Evolutionary conservation across 139 green algal species (phyloP).

Genomic region (Eudorina sp.): DNA sequence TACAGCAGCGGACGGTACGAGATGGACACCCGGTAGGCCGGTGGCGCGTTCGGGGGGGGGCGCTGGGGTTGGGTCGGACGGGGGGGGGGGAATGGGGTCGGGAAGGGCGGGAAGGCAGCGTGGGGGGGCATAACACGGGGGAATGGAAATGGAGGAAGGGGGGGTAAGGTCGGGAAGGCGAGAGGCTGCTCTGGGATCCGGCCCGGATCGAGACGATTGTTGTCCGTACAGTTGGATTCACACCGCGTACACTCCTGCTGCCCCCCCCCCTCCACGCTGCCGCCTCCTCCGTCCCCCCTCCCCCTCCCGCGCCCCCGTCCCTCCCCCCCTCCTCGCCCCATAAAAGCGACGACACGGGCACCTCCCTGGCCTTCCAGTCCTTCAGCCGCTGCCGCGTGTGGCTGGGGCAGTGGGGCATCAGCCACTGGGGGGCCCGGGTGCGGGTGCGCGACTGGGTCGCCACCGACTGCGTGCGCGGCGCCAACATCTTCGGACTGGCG

Average conservation of each 20-base stretch:
- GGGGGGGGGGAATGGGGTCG: neutral
- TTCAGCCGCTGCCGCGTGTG: conserved; percentile 65
- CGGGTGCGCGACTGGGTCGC: conserved; percentile 59
- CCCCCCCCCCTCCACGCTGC: too few relatives aligned
- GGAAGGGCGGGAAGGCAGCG: neutral
- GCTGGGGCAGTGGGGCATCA: conserved; percentile 65
- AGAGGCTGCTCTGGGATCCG: too few relatives aligned
- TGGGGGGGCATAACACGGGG: neutral
- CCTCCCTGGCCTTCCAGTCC: conserved; percentile 37
- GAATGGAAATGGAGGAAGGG: too few relatives aligned
- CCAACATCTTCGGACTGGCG: conserved; percentile 68
- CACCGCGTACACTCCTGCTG: too few relatives aligned
- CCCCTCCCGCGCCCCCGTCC: neutral
- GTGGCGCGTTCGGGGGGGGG: neutral
- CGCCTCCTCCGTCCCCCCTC: neutral
- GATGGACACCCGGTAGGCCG: conserved; percentile 48
- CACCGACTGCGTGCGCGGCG: conserved; percentile 63
- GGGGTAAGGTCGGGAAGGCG: too few relatives aligned
- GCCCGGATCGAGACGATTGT: too few relatives aligned
- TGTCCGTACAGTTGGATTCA: too few relatives aligned
- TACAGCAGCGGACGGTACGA: conserved; percentile 70
- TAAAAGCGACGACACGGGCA: conserved; percentile 56
- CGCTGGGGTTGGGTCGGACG: neutral
- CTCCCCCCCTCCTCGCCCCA: neutral
- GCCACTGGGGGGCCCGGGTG: conserved; percentile 66